These are phyloP conservation scores for Fusarium sulawesiense DNA, from an alignment of 2,329 filamentous ascomycete genomes.

Conservation along the genomic window DNA sequence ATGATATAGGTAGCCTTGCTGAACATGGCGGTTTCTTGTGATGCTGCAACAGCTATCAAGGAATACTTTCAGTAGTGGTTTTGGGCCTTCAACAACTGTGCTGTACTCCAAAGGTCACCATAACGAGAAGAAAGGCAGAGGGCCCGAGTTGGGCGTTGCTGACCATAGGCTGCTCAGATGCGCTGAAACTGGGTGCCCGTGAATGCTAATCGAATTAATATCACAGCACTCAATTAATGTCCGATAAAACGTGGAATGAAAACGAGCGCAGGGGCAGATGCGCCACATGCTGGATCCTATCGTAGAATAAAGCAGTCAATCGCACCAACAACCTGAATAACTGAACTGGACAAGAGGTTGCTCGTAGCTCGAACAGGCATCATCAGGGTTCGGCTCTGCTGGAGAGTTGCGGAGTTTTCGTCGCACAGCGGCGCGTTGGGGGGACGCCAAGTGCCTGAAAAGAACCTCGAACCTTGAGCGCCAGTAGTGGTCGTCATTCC, in stretches of 20 bases:
- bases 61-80: background rate
- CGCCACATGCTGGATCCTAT: background rate
- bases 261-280: background rate
- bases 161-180: background rate
- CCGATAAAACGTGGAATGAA: background rate
- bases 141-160: background rate
- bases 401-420: constrained; percentile 33
- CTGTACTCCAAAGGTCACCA: background rate
- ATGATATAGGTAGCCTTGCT: background rate
- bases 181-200: constrained; percentile 1
- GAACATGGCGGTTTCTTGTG: background rate
- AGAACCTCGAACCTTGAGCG: constrained; percentile 21
- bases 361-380: background rate
- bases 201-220: background rate
- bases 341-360: background rate
- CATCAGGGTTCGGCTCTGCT: constrained; percentile 4
- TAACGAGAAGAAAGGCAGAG: background rate
- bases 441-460: constrained; percentile 34
- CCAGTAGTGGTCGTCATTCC: constrained; percentile 33
- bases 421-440: constrained; percentile 26
- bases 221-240: constrained; percentile 8
- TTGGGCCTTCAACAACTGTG: background rate
- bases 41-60: background rate
- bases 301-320: background rate
- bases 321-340: background rate